These are phyloP conservation scores for Colletotrichum siamense DNA, from an alignment of 2,329 filamentous ascomycete species.

Conservation along the genomic window DNA sequence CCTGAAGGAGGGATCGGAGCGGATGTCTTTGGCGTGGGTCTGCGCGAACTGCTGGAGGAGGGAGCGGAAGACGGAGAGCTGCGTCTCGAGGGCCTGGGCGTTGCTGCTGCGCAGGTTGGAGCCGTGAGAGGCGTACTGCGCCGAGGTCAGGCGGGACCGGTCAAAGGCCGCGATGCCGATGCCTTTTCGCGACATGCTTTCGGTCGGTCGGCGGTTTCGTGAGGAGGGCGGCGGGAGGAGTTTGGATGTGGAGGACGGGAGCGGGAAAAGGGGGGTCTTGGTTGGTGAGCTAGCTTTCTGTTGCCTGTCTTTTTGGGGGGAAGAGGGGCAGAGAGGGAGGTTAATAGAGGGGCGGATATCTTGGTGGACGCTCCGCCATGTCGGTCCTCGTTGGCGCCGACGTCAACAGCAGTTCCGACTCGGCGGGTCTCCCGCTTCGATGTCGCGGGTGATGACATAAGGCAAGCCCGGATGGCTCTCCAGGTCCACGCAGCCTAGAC, in stretches of 20 bases:
- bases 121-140: constrained; percentile 91
- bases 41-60: constrained; percentile 93
- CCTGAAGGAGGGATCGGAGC: constrained; percentile 91
- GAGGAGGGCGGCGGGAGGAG: not conserved
- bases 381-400: not conserved
- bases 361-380: not conserved
- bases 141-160: constrained; percentile 81
- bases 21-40: constrained; percentile 94
- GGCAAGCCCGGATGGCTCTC: not conserved
- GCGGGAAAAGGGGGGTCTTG: not conserved
- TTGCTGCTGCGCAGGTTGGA: constrained; percentile 85
- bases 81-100: constrained; percentile 84
- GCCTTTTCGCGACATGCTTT: constrained; percentile 74
- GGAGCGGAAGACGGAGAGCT: constrained; percentile 95
- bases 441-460: constrained; percentile 10
- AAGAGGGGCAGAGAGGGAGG: not conserved
- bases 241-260: not conserved
- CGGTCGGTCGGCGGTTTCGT: not conserved
- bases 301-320: not conserved
- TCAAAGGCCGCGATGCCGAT: constrained; percentile 92
- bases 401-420: not conserved
- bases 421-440: not conserved
- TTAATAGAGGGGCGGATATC: constrained; percentile 2
- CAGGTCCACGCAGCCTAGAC: not conserved
- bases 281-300: not conserved